Evolutionary conservation across 306 rosid genomes (phyloP), one percentile per base, ranked within the genome.

Genomic region (Malus sieversii): DNA sequence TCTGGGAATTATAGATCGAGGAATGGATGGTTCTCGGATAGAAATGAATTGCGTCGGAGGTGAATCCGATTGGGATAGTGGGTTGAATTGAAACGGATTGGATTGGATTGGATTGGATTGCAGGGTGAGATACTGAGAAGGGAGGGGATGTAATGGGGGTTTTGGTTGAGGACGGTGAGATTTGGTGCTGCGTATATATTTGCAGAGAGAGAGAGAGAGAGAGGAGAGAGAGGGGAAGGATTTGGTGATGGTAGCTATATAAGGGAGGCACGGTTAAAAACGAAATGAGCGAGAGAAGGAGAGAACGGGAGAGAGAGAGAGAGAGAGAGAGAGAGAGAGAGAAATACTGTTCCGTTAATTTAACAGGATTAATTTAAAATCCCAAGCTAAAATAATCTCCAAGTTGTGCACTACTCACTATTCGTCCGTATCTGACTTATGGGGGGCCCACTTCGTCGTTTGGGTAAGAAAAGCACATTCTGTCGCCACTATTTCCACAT

Each of bases 161-260:
- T 89, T 89, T 82, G 86, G 83, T 82, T 61, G 88, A 82, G 44
- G 88, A 85, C 78, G 88, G 85, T 87, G 91, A 90, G 92, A 83
- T 90, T 87, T 88, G 96, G 83, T 85, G 91, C 73, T 72, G 78
- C 83, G 91, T 67, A 69, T 83, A 32, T 80, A 78, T 80, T 27
- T 85, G 46, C 63, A 64, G 74, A 63, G 75, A 64, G 82, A 38
- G 84, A 44, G 61, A 25, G 73, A 27, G 67, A 52, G 58, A 51
- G 57, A 16, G 9, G 25, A 57, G 53, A 64, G 55, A 38, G 13
- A 57, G 19, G 68, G 64, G 30, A 27, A 61, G 66, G 58, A 70
- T 60, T 25, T 60, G 76, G 79, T 27, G 35, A 83, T 79, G 35
- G 44, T 13, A 69, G 64, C 53, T 13, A 67, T 10, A 67, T 2